Percentiles rank a stretch among this genome's conserved stretches.
Conservation (phyloP, 148 eudicot genomes). For the Silene conica region DNA sequence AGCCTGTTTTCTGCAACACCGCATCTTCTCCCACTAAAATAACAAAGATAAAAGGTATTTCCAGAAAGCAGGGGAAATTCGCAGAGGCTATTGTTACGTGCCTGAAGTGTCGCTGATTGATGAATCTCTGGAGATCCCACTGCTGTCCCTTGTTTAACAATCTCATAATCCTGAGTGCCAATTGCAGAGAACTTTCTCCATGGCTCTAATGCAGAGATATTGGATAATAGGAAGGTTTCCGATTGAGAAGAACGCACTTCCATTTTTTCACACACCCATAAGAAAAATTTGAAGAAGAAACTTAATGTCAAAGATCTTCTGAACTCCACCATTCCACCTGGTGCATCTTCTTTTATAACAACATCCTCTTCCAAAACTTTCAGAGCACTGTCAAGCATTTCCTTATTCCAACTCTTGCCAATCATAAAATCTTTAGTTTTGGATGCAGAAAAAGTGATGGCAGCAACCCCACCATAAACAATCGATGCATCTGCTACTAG, state of each 20-base stretch:
- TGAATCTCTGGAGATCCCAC: constrained; percentile 98
- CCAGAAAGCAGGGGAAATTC: neutral
- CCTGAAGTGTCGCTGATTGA: constrained; percentile 91
- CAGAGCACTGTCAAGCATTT: constrained; percentile 55
- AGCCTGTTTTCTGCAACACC: neutral
- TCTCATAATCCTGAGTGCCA: constrained; percentile 81
- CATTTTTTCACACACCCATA: constrained; percentile 78
- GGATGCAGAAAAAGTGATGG: constrained; percentile 55
- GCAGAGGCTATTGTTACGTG: constrained; percentile 16
- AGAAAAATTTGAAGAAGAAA: constrained; percentile 86
- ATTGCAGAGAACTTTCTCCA: constrained; percentile 56
- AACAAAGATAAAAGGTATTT: neutral
- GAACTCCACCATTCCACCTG: constrained; percentile 99
- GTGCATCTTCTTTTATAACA: constrained; percentile 79
- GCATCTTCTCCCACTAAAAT: no score
- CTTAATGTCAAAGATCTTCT: constrained; percentile 79
- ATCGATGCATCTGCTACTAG: constrained; percentile 84
- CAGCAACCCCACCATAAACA: constrained; percentile 94
- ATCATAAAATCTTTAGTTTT: constrained; percentile 60
- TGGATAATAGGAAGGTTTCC: constrained; percentile 48
- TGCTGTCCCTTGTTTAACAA: constrained; percentile 74
- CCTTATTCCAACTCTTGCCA: constrained; percentile 76
- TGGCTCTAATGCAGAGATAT: constrained; percentile 70
- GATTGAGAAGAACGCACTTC: constrained; percentile 40
- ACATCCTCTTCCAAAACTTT: constrained; percentile 64